Evolutionary conservation across 148 eudicot species (phyloP).

Genomic region (Simmondsia chinensis): DNA sequence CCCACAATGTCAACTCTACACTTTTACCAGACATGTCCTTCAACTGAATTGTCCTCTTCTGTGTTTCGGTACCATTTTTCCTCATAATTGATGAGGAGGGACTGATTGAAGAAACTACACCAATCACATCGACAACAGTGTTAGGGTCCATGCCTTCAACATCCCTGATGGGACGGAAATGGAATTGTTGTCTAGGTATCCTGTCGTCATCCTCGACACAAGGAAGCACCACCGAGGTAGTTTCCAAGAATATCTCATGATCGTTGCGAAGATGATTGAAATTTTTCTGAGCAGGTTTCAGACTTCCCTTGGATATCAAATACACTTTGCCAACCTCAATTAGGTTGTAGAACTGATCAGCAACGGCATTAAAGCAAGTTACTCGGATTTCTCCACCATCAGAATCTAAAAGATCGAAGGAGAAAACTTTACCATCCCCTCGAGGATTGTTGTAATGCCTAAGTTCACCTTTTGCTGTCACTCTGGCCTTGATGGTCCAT

Average conservation of each 20-base stretch:
- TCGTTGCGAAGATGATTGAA: constrained; percentile 80
- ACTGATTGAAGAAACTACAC: constrained; percentile 62
- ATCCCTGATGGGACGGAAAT: constrained; percentile 66
- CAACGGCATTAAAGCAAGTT: constrained; percentile 90
- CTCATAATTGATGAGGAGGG: constrained; percentile 65
- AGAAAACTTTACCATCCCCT: constrained; percentile 90
- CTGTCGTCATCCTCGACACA: constrained; percentile 62
- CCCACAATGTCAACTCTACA: constrained; percentile 90
- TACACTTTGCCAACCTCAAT: constrained; percentile 75
- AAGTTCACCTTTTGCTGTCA: constrained; percentile 69
- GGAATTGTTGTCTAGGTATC: constrained; percentile 72
- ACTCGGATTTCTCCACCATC: constrained; percentile 90
- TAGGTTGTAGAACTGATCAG: constrained; percentile 62
- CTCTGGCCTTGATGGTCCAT: constrained; percentile 97
- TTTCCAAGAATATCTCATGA: constrained; percentile 64
- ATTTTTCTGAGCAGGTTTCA: constrained; percentile 74
- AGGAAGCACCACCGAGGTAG: constrained; percentile 56
- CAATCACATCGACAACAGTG: constrained; percentile 68
- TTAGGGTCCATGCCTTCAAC: constrained; percentile 53
- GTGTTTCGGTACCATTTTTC: constrained; percentile 80
- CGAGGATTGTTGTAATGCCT: constrained; percentile 61
- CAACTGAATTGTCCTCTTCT: constrained; percentile 64
- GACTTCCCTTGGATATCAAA: constrained; percentile 65
- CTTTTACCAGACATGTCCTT: constrained; percentile 87
- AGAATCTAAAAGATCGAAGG: constrained; percentile 90